Percentiles rank a stretch among this genome's conserved stretches.
phyloP scores from a whole-genome alignment of 2,329 filamentous ascomycete species.

The Trichophyton simii region DNA sequence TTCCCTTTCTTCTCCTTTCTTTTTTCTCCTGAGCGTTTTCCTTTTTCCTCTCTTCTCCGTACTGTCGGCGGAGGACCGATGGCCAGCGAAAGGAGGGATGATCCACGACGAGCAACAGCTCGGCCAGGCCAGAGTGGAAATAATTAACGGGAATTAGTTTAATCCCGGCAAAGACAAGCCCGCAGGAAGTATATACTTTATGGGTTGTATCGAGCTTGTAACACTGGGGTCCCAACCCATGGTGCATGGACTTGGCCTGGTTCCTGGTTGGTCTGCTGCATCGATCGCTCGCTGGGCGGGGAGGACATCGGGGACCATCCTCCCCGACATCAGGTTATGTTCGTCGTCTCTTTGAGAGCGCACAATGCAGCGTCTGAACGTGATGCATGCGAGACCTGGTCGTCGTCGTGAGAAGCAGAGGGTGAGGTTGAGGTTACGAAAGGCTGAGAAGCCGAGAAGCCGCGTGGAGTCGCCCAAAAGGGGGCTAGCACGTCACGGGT shows the following conservation, averaged over 20 bases:
- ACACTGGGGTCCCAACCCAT: not conserved
- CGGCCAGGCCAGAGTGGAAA: not conserved
- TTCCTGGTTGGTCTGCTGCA: not conserved
- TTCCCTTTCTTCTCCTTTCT: not conserved
- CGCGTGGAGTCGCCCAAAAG: too few relatives aligned
- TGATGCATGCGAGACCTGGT: not conserved
- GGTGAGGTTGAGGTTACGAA: too few relatives aligned
- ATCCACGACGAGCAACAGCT: not conserved
- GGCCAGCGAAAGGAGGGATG: not conserved
- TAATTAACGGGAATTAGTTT: slow-evolving; percentile 2
- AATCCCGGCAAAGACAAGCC: not conserved
- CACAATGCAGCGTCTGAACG: not conserved
- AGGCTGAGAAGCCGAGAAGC: too few relatives aligned
- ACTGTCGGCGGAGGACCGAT: not conserved
- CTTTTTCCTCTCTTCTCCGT: not conserved
- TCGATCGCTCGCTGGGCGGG: not conserved
- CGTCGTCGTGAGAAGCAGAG: too few relatives aligned
- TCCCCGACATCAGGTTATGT: not conserved
- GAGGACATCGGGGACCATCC: not conserved
- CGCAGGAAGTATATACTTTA: not conserved
- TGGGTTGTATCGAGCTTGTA: not conserved
- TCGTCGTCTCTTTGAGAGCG: not conserved
- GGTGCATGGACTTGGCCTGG: not conserved
- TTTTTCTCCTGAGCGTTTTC: not conserved
- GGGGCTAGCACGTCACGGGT: too few relatives aligned